A percentile compares a stretch with the other conserved stretches of the same genome.
Evolutionary conservation across 73 alveolate species (phyloP).

Genomic region (Paramecium caudatum): DNA sequence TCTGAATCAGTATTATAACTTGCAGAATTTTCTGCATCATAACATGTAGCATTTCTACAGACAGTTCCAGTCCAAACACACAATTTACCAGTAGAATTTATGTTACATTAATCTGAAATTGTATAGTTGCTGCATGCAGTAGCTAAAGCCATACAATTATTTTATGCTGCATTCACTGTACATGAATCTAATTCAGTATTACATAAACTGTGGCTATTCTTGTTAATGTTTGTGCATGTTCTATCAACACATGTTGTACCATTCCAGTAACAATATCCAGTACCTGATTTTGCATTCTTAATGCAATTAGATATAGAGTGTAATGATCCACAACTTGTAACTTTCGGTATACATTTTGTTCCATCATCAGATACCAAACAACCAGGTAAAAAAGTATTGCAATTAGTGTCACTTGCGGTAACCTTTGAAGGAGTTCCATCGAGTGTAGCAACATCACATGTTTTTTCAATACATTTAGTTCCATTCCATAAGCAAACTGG

Average conservation of each 20-base stretch:
- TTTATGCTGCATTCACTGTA: not conserved
- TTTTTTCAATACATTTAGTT: not conserved
- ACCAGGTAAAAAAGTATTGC: not conserved
- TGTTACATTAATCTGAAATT: not conserved
- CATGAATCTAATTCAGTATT: not conserved
- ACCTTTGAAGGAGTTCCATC: not conserved
- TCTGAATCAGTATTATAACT: not conserved
- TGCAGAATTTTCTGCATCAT: not conserved
- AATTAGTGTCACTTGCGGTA: not conserved
- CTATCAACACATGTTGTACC: too few relatives aligned
- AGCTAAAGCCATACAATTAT: not conserved
- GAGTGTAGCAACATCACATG: not conserved
- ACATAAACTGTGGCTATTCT: not conserved
- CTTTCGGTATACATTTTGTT: conserved; percentile 28
- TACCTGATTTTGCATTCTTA: not conserved
- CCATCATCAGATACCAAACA: conserved; percentile 22
- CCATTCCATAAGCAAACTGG: conserved; percentile 46
- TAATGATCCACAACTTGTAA: not conserved
- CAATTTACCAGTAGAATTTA: not conserved
- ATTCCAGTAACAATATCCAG: not conserved
- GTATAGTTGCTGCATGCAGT: not conserved
- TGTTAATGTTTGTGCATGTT: not conserved
- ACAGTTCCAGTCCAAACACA: not conserved
- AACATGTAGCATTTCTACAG: not conserved
- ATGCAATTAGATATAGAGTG: not conserved